These are phyloP conservation scores for Periglandula ipomoeae DNA, from an alignment of 2,329 filamentous ascomycete genomes.

Conservation along the genomic window DNA sequence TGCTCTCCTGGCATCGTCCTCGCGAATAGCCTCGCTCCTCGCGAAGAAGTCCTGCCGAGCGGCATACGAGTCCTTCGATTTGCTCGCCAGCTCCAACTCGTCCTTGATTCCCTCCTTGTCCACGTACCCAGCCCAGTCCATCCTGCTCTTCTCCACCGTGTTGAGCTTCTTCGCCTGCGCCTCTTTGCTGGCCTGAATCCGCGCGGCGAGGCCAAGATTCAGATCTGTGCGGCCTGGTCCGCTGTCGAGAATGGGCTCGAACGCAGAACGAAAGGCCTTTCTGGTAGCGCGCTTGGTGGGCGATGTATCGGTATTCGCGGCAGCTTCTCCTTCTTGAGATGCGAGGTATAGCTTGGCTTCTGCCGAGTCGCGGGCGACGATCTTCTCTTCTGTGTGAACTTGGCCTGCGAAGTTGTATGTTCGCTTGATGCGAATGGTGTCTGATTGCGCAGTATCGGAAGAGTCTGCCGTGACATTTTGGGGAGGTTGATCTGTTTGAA, in stretches of 20 bases:
- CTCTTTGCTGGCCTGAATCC: conserved; percentile 37
- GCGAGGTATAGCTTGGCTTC: conserved; percentile 57
- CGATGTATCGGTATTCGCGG: conserved; percentile 17
- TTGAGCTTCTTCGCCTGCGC: conserved; percentile 56
- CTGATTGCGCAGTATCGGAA: neutral
- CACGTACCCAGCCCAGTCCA: conserved; percentile 66
- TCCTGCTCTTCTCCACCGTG: conserved; percentile 61
- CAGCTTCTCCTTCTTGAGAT: conserved; percentile 30
- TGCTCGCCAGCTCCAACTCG: conserved; percentile 55
- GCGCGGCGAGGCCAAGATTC: conserved; percentile 44
- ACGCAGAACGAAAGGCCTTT: conserved; percentile 51
- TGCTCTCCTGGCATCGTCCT: conserved; percentile 49
- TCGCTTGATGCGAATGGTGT: conserved; percentile 56
- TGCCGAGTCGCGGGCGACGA: conserved; percentile 54
- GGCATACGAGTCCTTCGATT: conserved; percentile 55
- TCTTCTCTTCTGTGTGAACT: conserved; percentile 62
- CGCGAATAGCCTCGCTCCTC: conserved; percentile 52
- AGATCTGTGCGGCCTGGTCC: conserved; percentile 42
- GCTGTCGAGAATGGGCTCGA: conserved; percentile 46
- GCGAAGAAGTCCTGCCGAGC: conserved; percentile 56
- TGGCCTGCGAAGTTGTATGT: conserved; percentile 69
- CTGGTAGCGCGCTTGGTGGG: conserved; percentile 36
- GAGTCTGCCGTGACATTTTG: neutral
- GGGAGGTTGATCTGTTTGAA: conserved; percentile 18
- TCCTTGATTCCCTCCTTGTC: conserved; percentile 63